Conservation (phyloP, 305 asterid genomes). For the Solanum hybrid region DNA sequence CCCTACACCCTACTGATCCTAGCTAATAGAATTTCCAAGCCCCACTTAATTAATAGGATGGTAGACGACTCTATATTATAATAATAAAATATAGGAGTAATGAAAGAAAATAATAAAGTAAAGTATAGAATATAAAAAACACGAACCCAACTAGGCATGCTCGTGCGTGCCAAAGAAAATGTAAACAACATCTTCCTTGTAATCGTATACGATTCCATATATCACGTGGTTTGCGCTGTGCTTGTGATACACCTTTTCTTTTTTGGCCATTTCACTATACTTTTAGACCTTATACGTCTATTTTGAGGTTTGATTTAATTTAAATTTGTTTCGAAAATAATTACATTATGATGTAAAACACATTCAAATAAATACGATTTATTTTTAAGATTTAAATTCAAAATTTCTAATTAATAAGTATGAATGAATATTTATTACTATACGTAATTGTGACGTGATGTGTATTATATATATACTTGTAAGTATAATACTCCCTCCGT, state of each 20-base stretch:
- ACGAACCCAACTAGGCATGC: conserved; percentile 3
- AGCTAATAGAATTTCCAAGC: background rate
- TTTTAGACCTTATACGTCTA: too few species aligned
- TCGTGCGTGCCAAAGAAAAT: conserved; percentile 21
- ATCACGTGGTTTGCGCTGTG: conserved; percentile 55
- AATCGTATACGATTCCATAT: conserved; percentile 19
- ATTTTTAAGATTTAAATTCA: background rate
- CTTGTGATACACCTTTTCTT: conserved; percentile 23
- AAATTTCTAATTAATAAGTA: too few species aligned
- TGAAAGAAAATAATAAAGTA: background rate
- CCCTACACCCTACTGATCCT: background rate
- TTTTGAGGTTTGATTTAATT: background rate
- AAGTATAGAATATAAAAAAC: background rate
- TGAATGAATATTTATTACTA: background rate
- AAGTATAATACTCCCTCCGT: background rate
- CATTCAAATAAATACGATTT: too few species aligned
- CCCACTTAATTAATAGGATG: background rate
- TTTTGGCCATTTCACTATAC: background rate
- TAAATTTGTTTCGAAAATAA: too few species aligned
- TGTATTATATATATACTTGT: background rate
- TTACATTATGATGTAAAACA: background rate
- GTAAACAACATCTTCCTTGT: conserved; percentile 5
- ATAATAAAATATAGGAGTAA: background rate
- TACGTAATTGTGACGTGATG: too few species aligned
- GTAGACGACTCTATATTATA: background rate